Evolutionary conservation across 768 basidiomycete species (phyloP).

Genomic region (Cantharellus cinnabarinus): DNA sequence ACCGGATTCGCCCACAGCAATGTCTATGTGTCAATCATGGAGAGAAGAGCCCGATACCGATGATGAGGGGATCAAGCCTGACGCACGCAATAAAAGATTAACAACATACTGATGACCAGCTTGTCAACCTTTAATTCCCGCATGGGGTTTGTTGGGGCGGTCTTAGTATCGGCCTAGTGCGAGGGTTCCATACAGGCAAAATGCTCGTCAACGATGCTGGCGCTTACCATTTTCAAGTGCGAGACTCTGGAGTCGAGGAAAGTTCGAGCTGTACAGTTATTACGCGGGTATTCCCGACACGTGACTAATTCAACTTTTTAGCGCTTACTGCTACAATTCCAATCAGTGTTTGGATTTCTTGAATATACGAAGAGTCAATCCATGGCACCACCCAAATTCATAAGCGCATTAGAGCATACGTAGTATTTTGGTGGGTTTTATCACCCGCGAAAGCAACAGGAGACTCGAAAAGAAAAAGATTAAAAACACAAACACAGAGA

Average conservation of each 20-base stretch:
- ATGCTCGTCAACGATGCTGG: too few relatives aligned
- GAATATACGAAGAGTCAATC: neutral
- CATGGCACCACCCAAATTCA: neutral
- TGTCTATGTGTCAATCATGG: conserved; percentile 36
- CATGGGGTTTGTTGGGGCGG: conserved; percentile 80
- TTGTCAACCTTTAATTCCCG: conserved; percentile 95
- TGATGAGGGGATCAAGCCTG: neutral
- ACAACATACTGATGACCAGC: conserved; percentile 89
- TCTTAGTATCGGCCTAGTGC: conserved; percentile 66
- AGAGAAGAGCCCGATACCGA: neutral
- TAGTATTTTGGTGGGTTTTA: neutral
- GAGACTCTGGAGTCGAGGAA: too few relatives aligned
- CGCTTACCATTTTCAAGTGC: too few relatives aligned
- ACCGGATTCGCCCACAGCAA: conserved; percentile 98
- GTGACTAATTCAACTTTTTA: neutral
- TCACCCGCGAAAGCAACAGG: neutral
- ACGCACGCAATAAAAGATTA: neutral
- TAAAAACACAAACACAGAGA: neutral
- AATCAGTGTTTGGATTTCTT: neutral
- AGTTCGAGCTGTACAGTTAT: too few relatives aligned
- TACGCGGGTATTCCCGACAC: too few relatives aligned
- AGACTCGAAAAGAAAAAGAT: neutral
- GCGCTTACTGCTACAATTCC: neutral
- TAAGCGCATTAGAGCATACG: neutral
- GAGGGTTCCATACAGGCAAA: neutral